Conservation (phyloP, 2,329 filamentous ascomycete species). For the Venturia pyrina region DNA sequence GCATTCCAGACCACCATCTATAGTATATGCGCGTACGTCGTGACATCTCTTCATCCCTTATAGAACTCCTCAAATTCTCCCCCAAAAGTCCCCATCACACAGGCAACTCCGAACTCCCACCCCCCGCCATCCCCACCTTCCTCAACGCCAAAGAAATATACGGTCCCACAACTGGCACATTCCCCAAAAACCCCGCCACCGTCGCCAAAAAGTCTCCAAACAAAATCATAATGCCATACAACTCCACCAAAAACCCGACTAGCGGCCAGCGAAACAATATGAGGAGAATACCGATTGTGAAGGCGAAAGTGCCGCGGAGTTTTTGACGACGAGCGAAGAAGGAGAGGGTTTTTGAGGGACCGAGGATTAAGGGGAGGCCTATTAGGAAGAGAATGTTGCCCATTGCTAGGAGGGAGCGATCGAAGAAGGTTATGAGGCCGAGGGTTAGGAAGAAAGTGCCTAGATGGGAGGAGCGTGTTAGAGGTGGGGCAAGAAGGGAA, state of each 20-base stretch:
- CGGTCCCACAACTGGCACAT: conserved; percentile 74
- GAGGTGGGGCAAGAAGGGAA: neutral
- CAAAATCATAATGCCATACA: conserved; percentile 85
- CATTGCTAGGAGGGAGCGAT: conserved; percentile 96
- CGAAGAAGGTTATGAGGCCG: conserved; percentile 94
- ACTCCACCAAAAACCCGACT: conserved; percentile 78
- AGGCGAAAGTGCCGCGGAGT: conserved; percentile 80
- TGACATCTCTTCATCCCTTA: conserved; percentile 6
- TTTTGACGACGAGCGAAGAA: conserved; percentile 96
- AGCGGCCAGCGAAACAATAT: conserved; percentile 89
- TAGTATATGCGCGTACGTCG: neutral
- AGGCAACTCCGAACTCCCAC: conserved; percentile 62
- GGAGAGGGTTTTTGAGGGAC: conserved; percentile 75
- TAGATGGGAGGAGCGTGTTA: conserved; percentile 29
- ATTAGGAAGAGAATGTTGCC: conserved; percentile 98
- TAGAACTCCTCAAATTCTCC: neutral
- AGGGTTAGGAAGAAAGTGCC: conserved; percentile 91
- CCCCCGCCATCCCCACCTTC: conserved; percentile 55
- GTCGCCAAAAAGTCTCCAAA: conserved; percentile 97
- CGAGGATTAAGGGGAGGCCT: conserved; percentile 92
- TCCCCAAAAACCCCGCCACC: conserved; percentile 77
- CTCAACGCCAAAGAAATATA: conserved; percentile 71
- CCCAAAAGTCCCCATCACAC: conserved; percentile 39
- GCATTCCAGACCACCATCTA: neutral
- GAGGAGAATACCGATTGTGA: conserved; percentile 69